Evolutionary conservation across 257 asterid genomes (phyloP), one percentile per base, ranked within the genome.

Genomic region (Capsicum chinense): DNA sequence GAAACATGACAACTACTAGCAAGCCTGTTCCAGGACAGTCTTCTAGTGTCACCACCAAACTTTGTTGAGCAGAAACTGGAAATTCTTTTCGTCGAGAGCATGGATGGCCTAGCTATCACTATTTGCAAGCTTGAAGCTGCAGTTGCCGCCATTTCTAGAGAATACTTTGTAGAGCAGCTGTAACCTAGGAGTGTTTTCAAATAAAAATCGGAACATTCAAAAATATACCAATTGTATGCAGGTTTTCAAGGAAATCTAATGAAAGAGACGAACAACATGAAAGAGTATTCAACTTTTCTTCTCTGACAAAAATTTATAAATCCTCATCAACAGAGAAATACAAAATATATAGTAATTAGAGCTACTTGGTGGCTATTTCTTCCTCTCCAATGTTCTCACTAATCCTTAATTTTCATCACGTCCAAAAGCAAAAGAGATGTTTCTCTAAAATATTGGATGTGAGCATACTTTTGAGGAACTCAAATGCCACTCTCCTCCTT

Each of bases 61-160:
- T 83, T 88, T 39, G 89, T 76, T 79, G 85, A 80, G 56, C 89
- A 81, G 70, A 86, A 70, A 81, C 83, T 87, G 3, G 89, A 52
- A 56, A 90, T 44, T 47, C 70, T 88, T 83, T 85, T 86, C 62
- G 94, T 86, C 3, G 95, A 88, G 85, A 88, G 52, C 73, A 91
- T 78, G 86, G 89, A 88, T 58, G 97, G 92, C 83, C 86, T 91
- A 44, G 89, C 89, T 69, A 89, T 91, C 78, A 92, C 16, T 52
- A 89, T 88, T 76, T 92, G 98, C 88, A 91, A 85, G 89, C 92
- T 84, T 76, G 97, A 90, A 86, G 92, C 90, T 56, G 94, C 95
- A 84, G 86, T 63, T 83, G 88, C 88, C 59, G 98, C 98, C 98
- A 95, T 95, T 85, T 78, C 81, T 78, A 52, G 47, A 78, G 60